Evolutionary conservation across 2,329 filamentous ascomycete species (phyloP).

Genomic region (Botrytis pseudocinerea): DNA sequence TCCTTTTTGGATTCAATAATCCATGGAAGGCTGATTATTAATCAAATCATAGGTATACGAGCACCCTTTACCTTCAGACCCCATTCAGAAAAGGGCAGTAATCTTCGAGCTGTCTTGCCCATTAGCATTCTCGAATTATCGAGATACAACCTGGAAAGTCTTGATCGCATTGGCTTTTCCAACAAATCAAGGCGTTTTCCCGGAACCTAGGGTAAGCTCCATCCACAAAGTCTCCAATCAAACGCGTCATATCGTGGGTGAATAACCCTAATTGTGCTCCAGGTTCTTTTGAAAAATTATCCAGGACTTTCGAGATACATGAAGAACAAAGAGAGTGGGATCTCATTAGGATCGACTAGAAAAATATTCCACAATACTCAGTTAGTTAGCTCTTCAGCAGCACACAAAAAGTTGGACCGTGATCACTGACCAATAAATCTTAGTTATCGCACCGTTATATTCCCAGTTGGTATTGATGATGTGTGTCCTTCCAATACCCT

Average conservation of each 20-base stretch:
- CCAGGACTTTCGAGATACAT: not conserved
- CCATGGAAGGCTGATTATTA: not conserved
- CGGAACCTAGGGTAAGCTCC: not conserved
- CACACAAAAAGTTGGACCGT: not conserved
- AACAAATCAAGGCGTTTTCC: not conserved
- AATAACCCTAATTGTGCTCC: not conserved
- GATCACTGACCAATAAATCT: not conserved
- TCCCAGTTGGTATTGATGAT: slow-evolving; percentile 29
- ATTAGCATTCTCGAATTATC: slow-evolving; percentile 48
- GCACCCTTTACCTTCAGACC: slow-evolving; percentile 48
- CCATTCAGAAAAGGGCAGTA: slow-evolving; percentile 44
- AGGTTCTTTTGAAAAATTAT: slow-evolving; percentile 11
- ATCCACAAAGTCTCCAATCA: slow-evolving; percentile 22
- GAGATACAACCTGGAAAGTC: slow-evolving; percentile 54
- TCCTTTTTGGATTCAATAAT: not conserved
- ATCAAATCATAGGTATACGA: slow-evolving; percentile 45
- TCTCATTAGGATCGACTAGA: slow-evolving; percentile 40
- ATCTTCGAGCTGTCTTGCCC: slow-evolving; percentile 56
- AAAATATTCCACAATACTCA: slow-evolving; percentile 42
- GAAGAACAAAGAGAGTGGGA: not conserved
- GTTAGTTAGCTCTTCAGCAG: not conserved
- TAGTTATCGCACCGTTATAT: slow-evolving; percentile 27
- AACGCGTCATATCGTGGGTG: not conserved
- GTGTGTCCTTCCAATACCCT: slow-evolving; percentile 40
- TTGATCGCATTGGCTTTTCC: slow-evolving; percentile 32